Conservation (phyloP, 1,139 yeast genomes). For the Wickerhamomyces sp. region DNA sequence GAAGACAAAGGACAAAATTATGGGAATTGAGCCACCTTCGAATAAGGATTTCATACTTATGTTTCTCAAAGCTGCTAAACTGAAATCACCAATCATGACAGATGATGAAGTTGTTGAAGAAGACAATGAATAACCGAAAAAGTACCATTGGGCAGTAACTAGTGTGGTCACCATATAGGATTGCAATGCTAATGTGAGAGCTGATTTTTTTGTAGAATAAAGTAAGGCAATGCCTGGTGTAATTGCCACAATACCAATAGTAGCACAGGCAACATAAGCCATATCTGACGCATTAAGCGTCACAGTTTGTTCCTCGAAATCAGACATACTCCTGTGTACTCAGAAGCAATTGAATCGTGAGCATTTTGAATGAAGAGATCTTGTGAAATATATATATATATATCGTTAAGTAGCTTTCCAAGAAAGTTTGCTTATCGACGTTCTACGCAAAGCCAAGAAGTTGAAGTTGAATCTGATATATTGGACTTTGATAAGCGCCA, state of each 20-base stretch:
- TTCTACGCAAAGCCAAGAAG: no score
- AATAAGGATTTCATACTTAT: constrained; percentile 31
- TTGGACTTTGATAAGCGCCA: no score
- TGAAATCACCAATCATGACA: constrained; percentile 31
- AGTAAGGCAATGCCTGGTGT: constrained; percentile 42
- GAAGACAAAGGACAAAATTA: constrained; percentile 34
- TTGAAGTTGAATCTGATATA: no score
- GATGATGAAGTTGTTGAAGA: constrained; percentile 32
- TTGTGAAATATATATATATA: no score
- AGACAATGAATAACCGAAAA: constrained; percentile 37
- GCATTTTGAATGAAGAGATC: no score
- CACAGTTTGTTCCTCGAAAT: not conserved
- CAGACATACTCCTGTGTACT: not conserved
- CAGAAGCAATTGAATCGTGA: no score
- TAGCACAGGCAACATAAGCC: constrained; percentile 23
- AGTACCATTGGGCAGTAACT: constrained; percentile 34
- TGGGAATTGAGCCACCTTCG: constrained; percentile 33
- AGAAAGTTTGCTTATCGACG: no score
- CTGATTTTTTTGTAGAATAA: constrained; percentile 36
- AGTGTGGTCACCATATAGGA: constrained; percentile 32
- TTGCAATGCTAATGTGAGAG: constrained; percentile 33
- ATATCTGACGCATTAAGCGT: constrained; percentile 19
- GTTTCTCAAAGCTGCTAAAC: constrained; percentile 31
- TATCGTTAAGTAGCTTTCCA: no score
- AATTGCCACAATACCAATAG: constrained; percentile 38